Conservation (phyloP, 2,329 filamentous ascomycete genomes). For the Cyphellophora europaea region DNA sequence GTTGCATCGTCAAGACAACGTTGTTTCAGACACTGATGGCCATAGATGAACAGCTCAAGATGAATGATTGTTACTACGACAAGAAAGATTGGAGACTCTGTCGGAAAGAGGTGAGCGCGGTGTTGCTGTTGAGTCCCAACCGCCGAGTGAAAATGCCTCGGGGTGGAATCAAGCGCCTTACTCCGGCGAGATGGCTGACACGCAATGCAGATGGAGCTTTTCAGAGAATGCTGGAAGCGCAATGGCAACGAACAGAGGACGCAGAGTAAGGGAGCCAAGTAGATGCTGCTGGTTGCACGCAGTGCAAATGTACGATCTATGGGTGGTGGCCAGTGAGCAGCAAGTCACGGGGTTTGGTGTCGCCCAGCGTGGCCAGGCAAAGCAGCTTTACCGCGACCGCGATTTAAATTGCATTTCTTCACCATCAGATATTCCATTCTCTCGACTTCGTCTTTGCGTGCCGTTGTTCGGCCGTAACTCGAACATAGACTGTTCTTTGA, state of each 20-base stretch:
- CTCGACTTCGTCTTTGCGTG: no score
- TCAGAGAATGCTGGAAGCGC: constrained; percentile 83
- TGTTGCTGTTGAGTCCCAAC: constrained; percentile 9
- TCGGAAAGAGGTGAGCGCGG: constrained; percentile 65
- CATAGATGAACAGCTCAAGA: constrained; percentile 72
- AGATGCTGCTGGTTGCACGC: neutral
- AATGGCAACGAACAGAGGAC: constrained; percentile 82
- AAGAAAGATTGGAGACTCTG: constrained; percentile 94
- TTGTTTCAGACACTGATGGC: constrained; percentile 1
- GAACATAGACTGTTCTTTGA: no score
- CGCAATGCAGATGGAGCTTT: constrained; percentile 67
- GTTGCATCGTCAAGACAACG: neutral
- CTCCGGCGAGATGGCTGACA: constrained; percentile 2
- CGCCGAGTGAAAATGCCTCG: neutral
- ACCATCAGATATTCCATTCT: no score
- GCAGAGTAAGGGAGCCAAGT: constrained; percentile 46
- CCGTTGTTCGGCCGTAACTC: no score
- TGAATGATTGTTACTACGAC: constrained; percentile 93
- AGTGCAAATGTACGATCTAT: constrained; percentile 1
- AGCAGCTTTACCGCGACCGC: no score
- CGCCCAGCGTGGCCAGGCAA: no score
- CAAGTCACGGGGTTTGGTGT: constrained; percentile 15
- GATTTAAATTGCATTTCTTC: no score
- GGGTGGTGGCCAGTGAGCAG: no score
- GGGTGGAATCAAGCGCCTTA: no score